A percentile compares a stretch with the other conserved stretches of the same genome.
Evolutionary conservation across 805 yeast genomes (phyloP).

Genomic region (Yamadazyma takamatsuzukensis): DNA sequence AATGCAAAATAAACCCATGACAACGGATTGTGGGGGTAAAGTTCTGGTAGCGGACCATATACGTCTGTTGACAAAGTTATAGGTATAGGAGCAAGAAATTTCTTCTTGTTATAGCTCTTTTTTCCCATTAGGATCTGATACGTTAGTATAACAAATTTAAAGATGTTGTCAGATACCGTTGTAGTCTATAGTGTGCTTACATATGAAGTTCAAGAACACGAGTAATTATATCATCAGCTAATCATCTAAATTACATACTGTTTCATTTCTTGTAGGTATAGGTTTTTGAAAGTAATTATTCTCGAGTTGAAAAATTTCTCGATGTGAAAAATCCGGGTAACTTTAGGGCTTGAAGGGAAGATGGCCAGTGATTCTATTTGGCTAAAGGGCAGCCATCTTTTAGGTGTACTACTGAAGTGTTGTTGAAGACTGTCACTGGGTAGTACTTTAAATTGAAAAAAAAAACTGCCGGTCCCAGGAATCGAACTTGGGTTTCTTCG

Average conservation of each 20-base stretch:
- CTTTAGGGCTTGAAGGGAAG: too few species aligned
- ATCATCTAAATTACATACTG: too few species aligned
- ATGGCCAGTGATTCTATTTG: too few species aligned
- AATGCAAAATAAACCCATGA: slow-evolving; percentile 53
- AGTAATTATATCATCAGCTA: slow-evolving; percentile 15
- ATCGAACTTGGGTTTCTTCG: slow-evolving; percentile 49
- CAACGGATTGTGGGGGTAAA: slow-evolving; percentile 64
- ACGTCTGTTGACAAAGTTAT: slow-evolving; percentile 35
- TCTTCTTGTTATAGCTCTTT: slow-evolving; percentile 22
- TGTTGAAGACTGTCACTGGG: too few species aligned
- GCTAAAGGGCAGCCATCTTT: too few species aligned
- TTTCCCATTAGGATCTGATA: slow-evolving; percentile 15
- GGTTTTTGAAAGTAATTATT: too few species aligned
- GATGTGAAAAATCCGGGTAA: slow-evolving; percentile 1
- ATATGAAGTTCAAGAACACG: slow-evolving; percentile 28
- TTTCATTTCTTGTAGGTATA: too few species aligned
- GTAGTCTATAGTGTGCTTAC: slow-evolving; percentile 89
- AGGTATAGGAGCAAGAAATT: slow-evolving; percentile 55
- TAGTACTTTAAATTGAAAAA: slow-evolving; percentile 12
- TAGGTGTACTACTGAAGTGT: too few species aligned
- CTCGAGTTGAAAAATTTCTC: too few species aligned
- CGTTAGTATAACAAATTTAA: background rate
- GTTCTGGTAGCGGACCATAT: slow-evolving; percentile 46
- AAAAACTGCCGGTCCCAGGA: slow-evolving; percentile 46
- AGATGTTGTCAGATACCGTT: slow-evolving; percentile 81